phyloP scores from a whole-genome alignment of 2,329 filamentous ascomycete genomes.

The Fusarium sp. region DNA sequence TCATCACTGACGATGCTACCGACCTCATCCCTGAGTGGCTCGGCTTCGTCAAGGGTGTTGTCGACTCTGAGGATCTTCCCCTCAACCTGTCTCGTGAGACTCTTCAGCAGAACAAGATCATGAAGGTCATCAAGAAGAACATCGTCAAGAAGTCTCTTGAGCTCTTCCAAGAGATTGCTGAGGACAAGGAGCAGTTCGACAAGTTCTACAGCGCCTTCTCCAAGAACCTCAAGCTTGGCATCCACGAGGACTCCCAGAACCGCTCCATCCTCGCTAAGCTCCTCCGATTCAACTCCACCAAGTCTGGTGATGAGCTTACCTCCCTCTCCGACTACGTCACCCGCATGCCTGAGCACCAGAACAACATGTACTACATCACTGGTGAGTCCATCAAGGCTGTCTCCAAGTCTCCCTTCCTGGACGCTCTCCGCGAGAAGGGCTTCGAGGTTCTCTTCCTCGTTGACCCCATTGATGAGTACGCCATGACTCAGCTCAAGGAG shows the following conservation, averaged over 20 bases:
- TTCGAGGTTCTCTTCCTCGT: constrained; percentile 99
- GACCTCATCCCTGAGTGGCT: constrained; percentile 99
- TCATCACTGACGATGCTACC: constrained; percentile 99
- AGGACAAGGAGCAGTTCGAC: constrained; percentile 99
- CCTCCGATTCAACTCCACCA: constrained; percentile 98
- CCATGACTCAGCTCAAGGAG: constrained; percentile 99
- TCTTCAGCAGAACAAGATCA: constrained; percentile 99
- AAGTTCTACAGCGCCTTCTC: constrained; percentile 99
- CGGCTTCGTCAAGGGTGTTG: constrained; percentile 99
- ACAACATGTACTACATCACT: constrained; percentile 99
- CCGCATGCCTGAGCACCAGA: constrained; percentile 99
- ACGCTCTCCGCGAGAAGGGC: constrained; percentile 97
- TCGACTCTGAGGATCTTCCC: constrained; percentile 99
- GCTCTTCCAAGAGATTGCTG: constrained; percentile 98
- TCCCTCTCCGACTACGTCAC: constrained; percentile 98
- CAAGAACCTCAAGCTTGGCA: constrained; percentile 99
- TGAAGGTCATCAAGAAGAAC: constrained; percentile 99
- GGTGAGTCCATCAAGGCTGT: constrained; percentile 99
- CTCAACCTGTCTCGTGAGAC: constrained; percentile 99
- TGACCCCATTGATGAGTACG: constrained; percentile 99
- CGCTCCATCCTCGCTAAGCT: constrained; percentile 93
- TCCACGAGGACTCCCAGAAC: constrained; percentile 99
- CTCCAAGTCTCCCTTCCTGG: constrained; percentile 97
- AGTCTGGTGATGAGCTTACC: constrained; percentile 94
- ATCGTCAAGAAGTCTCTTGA: constrained; percentile 99